These are phyloP conservation scores for Cylindrotheca fusiformis DNA, from an alignment of 108 stramenopile genomes.

Conservation along the genomic window DNA sequence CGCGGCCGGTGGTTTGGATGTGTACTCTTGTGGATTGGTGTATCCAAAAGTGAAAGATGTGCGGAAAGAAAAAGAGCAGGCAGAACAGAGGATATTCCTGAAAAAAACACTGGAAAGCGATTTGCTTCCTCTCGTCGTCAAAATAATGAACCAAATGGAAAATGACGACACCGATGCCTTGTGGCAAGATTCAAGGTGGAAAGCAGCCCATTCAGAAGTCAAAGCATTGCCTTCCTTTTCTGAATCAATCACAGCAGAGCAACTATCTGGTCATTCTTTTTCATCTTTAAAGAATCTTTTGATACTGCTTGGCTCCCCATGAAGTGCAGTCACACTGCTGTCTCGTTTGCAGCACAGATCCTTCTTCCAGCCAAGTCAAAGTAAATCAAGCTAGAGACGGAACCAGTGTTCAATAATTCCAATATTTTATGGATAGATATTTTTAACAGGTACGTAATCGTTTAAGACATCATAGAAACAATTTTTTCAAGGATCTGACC, in stretches of 20 bases:
- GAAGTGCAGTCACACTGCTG: no score
- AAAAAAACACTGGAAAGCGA: neutral
- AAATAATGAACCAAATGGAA: neutral
- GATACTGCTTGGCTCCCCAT: no score
- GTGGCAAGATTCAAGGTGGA: neutral
- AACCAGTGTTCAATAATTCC: no score
- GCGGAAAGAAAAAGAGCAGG: no score
- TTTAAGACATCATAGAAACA: neutral
- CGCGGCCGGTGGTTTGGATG: conserved; percentile 58
- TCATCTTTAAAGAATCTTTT: neutral
- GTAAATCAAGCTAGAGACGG: no score
- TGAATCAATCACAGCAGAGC: neutral
- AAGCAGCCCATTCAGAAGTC: neutral
- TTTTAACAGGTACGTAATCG: no score
- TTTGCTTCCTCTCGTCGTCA: neutral
- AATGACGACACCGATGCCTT: neutral
- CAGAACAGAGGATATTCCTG: no score
- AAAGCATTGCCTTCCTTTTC: neutral
- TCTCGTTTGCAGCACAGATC: no score
- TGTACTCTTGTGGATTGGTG: conserved; percentile 34
- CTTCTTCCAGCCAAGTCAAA: no score
- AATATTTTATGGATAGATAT: no score
- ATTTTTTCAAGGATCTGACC: conserved; percentile 7
- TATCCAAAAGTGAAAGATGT: neutral
- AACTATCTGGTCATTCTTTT: neutral